Percentiles rank a stretch among this genome's conserved stretches.
Conservation (phyloP, 1,139 yeast genomes). For the Blastobotrys elegans region DNA sequence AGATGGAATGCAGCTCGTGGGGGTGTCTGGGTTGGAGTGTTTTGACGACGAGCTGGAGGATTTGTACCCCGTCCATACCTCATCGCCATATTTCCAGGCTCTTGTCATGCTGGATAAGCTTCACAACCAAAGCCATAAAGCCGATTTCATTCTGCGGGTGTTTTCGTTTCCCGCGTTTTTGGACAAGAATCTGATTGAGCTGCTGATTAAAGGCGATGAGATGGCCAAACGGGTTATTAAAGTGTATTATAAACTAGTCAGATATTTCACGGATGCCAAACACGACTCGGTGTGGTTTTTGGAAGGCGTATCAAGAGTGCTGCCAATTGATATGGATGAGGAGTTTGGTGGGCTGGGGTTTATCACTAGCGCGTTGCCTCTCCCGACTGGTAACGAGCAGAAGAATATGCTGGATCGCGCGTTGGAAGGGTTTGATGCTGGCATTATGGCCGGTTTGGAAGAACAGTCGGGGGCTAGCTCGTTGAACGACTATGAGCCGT, state of each 20-base stretch:
- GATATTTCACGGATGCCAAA: conserved; percentile 80
- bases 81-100: conserved; percentile 81
- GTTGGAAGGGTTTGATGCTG: conserved; percentile 14
- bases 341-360: conserved; percentile 37
- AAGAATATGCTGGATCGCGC: conserved; percentile 7
- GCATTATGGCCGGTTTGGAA: conserved; percentile 14
- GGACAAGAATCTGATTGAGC: conserved; percentile 69
- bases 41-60: conserved; percentile 83
- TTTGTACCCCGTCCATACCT: conserved; percentile 75
- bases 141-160: conserved; percentile 79
- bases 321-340: conserved; percentile 40
- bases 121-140: conserved; percentile 69
- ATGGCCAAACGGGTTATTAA: conserved; percentile 88
- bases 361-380: conserved; percentile 31
- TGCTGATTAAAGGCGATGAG: conserved; percentile 77
- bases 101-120: conserved; percentile 81
- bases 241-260: conserved; percentile 73
- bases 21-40: conserved; percentile 55
- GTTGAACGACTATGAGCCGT: too few species aligned
- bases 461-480: conserved; percentile 2
- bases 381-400: not conserved
- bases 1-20: conserved; percentile 16
- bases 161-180: conserved; percentile 92
- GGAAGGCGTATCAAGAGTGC: conserved; percentile 82
- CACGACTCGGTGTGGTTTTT: conserved; percentile 90